Evolutionary conservation across 192 early-diverging fungal species (phyloP), one percentile per base, ranked within the genome.

Genomic region (Paraglomus brasilianum): DNA sequence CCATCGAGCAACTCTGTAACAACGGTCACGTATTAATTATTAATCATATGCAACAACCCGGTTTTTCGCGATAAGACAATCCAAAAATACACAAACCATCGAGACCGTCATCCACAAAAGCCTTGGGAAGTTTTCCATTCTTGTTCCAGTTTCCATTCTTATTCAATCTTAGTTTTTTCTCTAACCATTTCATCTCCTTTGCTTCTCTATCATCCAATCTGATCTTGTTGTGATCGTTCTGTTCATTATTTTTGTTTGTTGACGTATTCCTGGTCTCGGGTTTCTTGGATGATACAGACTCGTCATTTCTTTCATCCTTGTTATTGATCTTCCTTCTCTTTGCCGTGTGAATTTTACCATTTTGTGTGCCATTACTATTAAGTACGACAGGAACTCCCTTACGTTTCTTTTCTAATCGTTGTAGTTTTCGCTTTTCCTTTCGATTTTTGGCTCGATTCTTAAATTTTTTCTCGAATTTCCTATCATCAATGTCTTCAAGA

Each of bases 161-260:
- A n/a, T n/a, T n/a, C n/a, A n/a, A n/a, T 44, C 50, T 22, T 15
- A 68, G 21, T 55, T 68, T 68, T 42, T 68, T 68, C 36, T 68
- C 66, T 55, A 68, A 49, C 15, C 66, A 42, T 68, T 14, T 47
- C 21, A 68, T 53, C 46, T 41, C 46, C 13, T 17, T 36, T 42
- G 51, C 66, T 40, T 68, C 66, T 14, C 3, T 10, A 67, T 67
- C 51, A 8, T 45, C 17, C 17, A 22, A 63, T 49, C 24, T 55
- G 8, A 7, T 55, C 17, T 17, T 6, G n/a, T 11, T 55, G 52
- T 17, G 52, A 55, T 55, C 8, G 24, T 11, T 7, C 17, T 7
- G 17, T 55, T 55, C 8, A 7, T 17, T 55, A 11, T 55, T 55
- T 55, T 17, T 17, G 52, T 15, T 6, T 6, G 52, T 55, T 21